Percentiles rank a stretch among this genome's conserved stretches.
phyloP scores from a whole-genome alignment of 768 basidiomycete species.

The Lactarius trivialis region DNA sequence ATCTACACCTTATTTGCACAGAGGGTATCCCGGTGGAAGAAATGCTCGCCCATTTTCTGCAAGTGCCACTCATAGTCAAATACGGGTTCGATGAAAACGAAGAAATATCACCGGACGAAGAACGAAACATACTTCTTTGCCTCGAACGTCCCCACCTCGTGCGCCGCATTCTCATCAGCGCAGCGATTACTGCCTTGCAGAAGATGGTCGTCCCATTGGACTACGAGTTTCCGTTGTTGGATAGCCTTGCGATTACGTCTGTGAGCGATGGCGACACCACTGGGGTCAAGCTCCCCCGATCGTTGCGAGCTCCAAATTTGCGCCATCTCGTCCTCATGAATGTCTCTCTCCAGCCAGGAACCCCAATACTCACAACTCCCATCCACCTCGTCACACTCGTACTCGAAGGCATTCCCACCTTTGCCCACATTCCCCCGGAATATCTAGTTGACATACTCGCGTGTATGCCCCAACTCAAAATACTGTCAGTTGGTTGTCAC shows the following conservation, averaged over 20 bases:
- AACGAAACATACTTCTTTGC: background rate
- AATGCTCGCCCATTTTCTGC: background rate
- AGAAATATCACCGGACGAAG: background rate
- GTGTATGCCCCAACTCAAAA: background rate
- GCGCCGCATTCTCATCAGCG: background rate
- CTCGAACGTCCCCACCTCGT: background rate
- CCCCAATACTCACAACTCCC: background rate
- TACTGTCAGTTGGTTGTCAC: background rate
- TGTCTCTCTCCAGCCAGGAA: background rate
- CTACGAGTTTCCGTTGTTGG: background rate
- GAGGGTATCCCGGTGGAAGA: background rate
- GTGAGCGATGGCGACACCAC: too few relatives aligned
- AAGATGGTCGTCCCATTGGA: background rate
- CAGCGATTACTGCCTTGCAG: background rate
- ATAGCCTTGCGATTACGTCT: background rate
- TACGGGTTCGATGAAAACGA: background rate
- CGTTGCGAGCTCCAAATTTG: background rate
- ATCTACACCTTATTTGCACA: background rate
- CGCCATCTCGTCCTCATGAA: background rate
- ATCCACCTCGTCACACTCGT: background rate
- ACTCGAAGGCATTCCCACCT: background rate
- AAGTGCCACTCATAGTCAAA: background rate
- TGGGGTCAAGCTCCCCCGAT: background rate
- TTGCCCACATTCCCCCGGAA: background rate
- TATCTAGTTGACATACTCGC: background rate